Percentiles rank a stretch among this genome's conserved stretches.
Conservation (phyloP, 2,329 filamentous ascomycete species). For the Ceratocystis harringtonii region DNA sequence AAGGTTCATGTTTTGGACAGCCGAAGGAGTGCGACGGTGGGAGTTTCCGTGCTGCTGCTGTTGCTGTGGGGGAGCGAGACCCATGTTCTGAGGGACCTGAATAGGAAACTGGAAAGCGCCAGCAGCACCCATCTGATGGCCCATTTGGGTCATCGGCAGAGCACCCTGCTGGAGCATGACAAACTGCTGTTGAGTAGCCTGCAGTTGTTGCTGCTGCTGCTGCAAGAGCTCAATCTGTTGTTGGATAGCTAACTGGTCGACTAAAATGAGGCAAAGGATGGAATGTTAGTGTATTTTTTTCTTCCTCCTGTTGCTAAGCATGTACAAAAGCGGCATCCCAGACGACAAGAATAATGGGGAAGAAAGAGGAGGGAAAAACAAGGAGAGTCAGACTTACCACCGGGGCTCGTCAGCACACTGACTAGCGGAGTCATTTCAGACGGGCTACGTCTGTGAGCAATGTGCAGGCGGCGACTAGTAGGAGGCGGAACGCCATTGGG, state of each 20-base stretch:
- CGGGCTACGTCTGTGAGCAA: slow-evolving; percentile 90
- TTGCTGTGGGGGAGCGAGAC: slow-evolving; percentile 56
- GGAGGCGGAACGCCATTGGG: slow-evolving; percentile 52
- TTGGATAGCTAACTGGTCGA: slow-evolving; percentile 95
- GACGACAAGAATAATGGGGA: background rate
- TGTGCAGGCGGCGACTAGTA: slow-evolving; percentile 80
- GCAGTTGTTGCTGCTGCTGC: slow-evolving; percentile 95
- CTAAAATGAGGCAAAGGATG: slow-evolving; percentile 30
- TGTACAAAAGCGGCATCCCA: background rate
- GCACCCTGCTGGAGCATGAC: slow-evolving; percentile 93
- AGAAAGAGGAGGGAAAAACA: background rate
- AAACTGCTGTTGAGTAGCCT: slow-evolving; percentile 92
- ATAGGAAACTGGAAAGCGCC: slow-evolving; percentile 80
- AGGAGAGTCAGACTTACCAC: slow-evolving; percentile 38
- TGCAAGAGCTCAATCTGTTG: slow-evolving; percentile 96
- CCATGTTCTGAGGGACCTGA: slow-evolving; percentile 54
- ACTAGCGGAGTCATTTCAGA: slow-evolving; percentile 95
- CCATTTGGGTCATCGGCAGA: slow-evolving; percentile 59
- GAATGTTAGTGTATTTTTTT: background rate
- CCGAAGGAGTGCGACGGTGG: slow-evolving; percentile 96
- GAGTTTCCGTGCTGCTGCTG: slow-evolving; percentile 65
- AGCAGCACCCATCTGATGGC: slow-evolving; percentile 62
- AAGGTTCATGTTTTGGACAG: slow-evolving; percentile 82
- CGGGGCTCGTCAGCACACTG: slow-evolving; percentile 65
- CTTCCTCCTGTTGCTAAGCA: background rate